Conservation (phyloP, 257 asterid genomes). For the Rehmannia glutinosa region DNA sequence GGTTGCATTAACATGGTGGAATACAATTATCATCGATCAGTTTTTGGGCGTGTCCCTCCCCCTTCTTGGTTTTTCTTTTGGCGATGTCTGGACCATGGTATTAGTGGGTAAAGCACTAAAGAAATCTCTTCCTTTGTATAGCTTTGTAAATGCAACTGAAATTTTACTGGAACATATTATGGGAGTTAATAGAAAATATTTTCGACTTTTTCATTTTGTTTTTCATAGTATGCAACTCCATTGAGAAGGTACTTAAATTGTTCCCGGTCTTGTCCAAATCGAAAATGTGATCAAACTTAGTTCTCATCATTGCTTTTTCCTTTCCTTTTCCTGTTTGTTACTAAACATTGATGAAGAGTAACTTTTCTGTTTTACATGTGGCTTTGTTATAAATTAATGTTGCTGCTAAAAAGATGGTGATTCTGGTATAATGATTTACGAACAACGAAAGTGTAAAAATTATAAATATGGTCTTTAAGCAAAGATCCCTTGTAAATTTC, state of each 20-base stretch:
- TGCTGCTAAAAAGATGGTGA: too few species aligned
- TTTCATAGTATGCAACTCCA: neutral
- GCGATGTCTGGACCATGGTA: neutral
- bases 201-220: neutral
- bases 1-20: neutral
- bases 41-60: neutral
- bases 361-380: too few species aligned
- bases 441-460: too few species aligned
- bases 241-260: neutral
- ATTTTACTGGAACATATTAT: neutral
- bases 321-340: too few species aligned
- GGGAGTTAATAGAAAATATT: neutral
- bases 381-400: too few species aligned
- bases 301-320: too few species aligned
- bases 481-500: constrained; percentile 7
- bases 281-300: too few species aligned
- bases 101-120: neutral
- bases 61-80: neutral
- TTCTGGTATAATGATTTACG: too few species aligned
- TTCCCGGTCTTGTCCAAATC: neutral
- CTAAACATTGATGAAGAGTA: too few species aligned
- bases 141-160: neutral
- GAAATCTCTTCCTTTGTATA: neutral
- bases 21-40: neutral
- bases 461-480: constrained; percentile 2